These are phyloP conservation scores for Euphorbia pulcherrima DNA, from an alignment of 345 rosid species.

Conservation along the genomic window DNA sequence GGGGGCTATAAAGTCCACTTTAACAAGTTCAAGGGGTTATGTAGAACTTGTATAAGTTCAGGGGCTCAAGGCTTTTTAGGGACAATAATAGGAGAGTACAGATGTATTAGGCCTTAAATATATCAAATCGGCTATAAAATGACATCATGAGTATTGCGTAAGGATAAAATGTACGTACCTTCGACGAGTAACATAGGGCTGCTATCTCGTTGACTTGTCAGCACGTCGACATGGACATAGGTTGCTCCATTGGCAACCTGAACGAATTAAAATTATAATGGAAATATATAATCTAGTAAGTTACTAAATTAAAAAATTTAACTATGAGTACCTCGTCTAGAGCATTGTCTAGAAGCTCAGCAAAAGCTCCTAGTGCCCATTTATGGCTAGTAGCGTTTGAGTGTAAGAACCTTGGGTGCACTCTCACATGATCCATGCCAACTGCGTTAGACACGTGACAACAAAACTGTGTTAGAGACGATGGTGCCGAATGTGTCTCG, in stretches of 20 bases:
- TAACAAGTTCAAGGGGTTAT: too few species aligned
- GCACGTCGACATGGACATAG: slow-evolving; percentile 46
- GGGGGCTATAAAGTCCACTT: too few species aligned
- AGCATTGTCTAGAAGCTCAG: slow-evolving; percentile 83
- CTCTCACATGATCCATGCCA: slow-evolving; percentile 82
- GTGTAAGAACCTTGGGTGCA: slow-evolving; percentile 88
- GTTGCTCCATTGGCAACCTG: slow-evolving; percentile 55
- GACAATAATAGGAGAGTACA: too few species aligned
- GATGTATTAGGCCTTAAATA: too few species aligned
- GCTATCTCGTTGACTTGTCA: slow-evolving; percentile 37
- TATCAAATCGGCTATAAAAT: too few species aligned
- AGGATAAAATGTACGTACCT: slow-evolving; percentile 38
- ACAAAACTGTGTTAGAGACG: too few species aligned
- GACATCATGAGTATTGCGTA: too few species aligned
- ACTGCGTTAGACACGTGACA: slow-evolving; percentile 31
- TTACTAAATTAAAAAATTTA: too few species aligned
- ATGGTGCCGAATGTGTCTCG: too few species aligned
- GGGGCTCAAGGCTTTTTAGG: too few species aligned
- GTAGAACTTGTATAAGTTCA: too few species aligned
- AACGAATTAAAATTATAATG: neutral
- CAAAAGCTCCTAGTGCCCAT: slow-evolving; percentile 98
- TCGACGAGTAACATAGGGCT: slow-evolving; percentile 40
- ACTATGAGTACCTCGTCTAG: slow-evolving; percentile 62
- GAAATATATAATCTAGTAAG: too few species aligned
- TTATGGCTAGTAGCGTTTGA: slow-evolving; percentile 96